A percentile compares a stretch with the other conserved stretches of the same genome.
phyloP scores from a whole-genome alignment of 306 rosid genomes.

The Glycyrrhiza uralensis region DNA sequence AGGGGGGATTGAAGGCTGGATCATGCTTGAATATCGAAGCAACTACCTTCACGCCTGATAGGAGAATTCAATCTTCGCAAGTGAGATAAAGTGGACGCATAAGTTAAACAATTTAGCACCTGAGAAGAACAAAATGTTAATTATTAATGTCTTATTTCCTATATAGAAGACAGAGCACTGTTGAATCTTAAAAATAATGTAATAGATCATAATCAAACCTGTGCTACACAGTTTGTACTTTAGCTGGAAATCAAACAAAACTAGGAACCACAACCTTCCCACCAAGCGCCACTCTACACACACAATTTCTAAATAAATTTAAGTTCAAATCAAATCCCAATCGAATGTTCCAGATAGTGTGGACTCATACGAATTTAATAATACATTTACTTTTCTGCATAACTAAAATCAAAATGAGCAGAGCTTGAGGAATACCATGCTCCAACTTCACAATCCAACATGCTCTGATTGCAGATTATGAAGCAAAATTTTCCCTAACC shows the following conservation, averaged over 20 bases:
- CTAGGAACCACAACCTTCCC: too few species aligned
- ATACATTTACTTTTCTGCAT: not conserved
- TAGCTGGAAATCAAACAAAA: too few species aligned
- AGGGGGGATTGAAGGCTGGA: not conserved
- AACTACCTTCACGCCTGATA: constrained; percentile 94
- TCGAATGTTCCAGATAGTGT: not conserved
- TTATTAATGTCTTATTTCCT: too few species aligned
- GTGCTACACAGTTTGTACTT: too few species aligned
- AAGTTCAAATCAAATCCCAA: not conserved
- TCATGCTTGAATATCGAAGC: not conserved
- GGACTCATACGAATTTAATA: not conserved
- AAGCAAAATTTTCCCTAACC: constrained; percentile 22
- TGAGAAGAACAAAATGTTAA: too few species aligned
- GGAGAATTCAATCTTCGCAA: constrained; percentile 95
- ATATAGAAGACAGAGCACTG: too few species aligned
- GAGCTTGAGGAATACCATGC: not conserved
- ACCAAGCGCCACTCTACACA: not conserved
- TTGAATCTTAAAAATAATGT: too few species aligned
- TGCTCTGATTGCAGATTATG: not conserved
- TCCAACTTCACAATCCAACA: not conserved
- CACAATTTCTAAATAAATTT: not conserved
- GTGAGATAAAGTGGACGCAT: constrained; percentile 93
- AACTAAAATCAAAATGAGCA: not conserved
- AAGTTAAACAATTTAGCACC: too few species aligned
- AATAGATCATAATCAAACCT: too few species aligned